Evolutionary conservation across 164 flowering plant species (phyloP), one percentile per base, ranked within the genome.

Genomic region (Amborella trichopoda): DNA sequence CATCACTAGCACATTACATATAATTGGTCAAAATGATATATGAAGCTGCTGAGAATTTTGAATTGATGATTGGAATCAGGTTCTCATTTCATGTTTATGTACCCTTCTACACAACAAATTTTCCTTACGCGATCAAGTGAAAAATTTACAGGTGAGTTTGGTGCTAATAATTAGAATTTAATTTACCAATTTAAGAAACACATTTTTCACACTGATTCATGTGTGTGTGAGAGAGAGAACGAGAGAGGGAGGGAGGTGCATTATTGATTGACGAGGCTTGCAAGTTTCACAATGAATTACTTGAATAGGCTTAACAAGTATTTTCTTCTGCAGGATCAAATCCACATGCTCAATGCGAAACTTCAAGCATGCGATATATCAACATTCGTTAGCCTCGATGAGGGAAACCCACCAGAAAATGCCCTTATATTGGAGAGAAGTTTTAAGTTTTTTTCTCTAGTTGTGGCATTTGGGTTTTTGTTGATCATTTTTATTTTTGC

Each of bases 81-180:
- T 6, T 6, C 13, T 30, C 34, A 30, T 13, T 30, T 30, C 34
- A 30, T 40, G 11, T 23, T 13, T 19, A 9, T 23, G 21, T 17
- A 17, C 73, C 30, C 48, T 80, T 60, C 51, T 78, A 40, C 72
- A 60, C 64, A 70, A 67, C 44, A 83, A 76, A 28, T 61, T 73
- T 51, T 55, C 54, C 14, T 65, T 83, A 41, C 75, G 71, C 8
- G 59, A 40, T 21, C 71, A 78, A 50, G 72, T 78, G 33, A 59
- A 26, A 32, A 59, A 70, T 22, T 64, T 78, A 54, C 60, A 76
- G 94, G 94, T 80, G 64, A 53, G 16, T 33, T 23, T 40, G 14
- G 4, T 12, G 21, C 23, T 17, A 21, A 32, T 12, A 3, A 19
- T 21, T 11, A 3, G 21, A 14, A 12, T 20, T 14, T 22, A 25